Base-by-base conservation (phyloP, 345 rosid species). In the Sonneratia caseolaris region DNA sequence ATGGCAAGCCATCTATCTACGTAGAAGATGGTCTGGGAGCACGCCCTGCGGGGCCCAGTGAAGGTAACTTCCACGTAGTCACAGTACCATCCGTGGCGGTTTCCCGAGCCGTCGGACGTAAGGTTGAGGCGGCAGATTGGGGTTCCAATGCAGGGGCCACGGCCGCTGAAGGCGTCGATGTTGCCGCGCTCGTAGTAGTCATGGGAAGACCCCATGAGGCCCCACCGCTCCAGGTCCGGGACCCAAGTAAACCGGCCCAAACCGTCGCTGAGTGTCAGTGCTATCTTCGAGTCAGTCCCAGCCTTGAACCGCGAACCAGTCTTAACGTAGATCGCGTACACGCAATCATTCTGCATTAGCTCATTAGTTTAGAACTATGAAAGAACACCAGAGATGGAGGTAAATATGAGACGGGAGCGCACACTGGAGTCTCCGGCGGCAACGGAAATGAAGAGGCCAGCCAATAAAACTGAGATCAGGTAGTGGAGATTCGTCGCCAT, bases 31-130 rank as follows among this genome's bases (percentile, higher is more conserved):
- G 79, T 73, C 68, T 82, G 81, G 24, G 72, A 13, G 68, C 87
- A 86, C 3, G 38, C 55, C 62, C 40, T 74, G 43, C 73, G 82
- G 40, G 79, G 82, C 1, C 83, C 81, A 3, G 80, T 75, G 61
- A 81, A 70, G 14, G 83, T 84, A 64, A 84, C 84, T 72, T 86
- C 87, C 15, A 86, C 49, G 64, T 80, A 82, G 15, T 82, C 80
- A 45, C 86, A 86, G 74, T 77, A 86, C 87, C 86, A 84, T n/a
- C 87, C 87, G 21, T 77, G 86, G 79, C 77, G 80, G 5, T 19
- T 2, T 12, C 87, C 89, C 0, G 79, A 73, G 32, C 87, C 87
- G 22, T 84, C 83, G 0, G 87, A 86, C 45, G 87, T 86, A 66
- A 86, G 53, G 77, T 81, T 84, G 53, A 86, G 84, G 49, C 83